These are phyloP conservation scores for Lachnellula subtilissima DNA, from an alignment of 2,329 filamentous ascomycete genomes.

Conservation along the genomic window DNA sequence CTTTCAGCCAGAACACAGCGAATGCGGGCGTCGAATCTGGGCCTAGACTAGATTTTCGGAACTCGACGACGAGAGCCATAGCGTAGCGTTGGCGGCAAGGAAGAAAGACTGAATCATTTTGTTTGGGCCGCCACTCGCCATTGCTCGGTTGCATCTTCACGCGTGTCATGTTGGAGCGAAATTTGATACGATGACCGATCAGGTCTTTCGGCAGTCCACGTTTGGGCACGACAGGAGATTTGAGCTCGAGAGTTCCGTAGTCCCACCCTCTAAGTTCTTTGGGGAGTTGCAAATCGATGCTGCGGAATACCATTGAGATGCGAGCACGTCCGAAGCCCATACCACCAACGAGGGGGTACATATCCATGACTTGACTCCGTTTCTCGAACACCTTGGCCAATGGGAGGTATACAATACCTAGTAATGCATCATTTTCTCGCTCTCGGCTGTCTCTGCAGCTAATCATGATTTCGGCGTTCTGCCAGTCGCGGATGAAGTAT, in stretches of 20 bases:
- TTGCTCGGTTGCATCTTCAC: slow-evolving; percentile 44
- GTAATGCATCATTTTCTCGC: slow-evolving; percentile 63
- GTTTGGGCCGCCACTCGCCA: slow-evolving; percentile 49
- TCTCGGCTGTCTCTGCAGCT: slow-evolving; percentile 62
- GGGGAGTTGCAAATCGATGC: slow-evolving; percentile 58
- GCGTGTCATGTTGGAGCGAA: slow-evolving; percentile 53
- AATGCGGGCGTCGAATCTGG: slow-evolving; percentile 56
- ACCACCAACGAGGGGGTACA: slow-evolving; percentile 64
- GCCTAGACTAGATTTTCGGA: slow-evolving; percentile 50
- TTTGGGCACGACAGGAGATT: slow-evolving; percentile 45
- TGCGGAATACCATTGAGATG: slow-evolving; percentile 69
- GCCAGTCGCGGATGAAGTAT: slow-evolving; percentile 65
- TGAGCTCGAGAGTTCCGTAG: slow-evolving; percentile 63
- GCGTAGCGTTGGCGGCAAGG: slow-evolving; percentile 59
- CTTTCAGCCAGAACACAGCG: slow-evolving; percentile 62
- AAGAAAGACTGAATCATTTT: slow-evolving; percentile 42
- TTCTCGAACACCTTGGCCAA: slow-evolving; percentile 57
- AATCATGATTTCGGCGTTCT: slow-evolving; percentile 61
- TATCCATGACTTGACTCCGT: slow-evolving; percentile 59
- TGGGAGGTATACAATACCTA: slow-evolving; percentile 67
- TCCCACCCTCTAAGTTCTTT: slow-evolving; percentile 62
- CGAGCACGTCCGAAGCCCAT: slow-evolving; percentile 66
- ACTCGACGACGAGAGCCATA: slow-evolving; percentile 51
- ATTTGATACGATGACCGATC: slow-evolving; percentile 47
- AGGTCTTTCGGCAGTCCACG: slow-evolving; percentile 42